phyloP scores from a whole-genome alignment of 2,329 filamentous ascomycete species.

The Stemphylium beticola region DNA sequence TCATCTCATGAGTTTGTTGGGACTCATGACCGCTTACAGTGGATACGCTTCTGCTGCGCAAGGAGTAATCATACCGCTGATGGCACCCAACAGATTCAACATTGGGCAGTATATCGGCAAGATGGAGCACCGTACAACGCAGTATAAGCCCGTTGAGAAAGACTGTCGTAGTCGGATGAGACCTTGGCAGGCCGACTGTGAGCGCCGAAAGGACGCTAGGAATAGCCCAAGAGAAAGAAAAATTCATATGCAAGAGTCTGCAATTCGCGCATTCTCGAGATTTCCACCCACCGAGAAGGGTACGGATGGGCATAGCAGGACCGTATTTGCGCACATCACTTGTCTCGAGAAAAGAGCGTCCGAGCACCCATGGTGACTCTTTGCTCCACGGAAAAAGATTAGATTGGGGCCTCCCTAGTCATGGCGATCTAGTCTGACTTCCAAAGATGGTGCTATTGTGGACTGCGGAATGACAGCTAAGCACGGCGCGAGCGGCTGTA shows the following conservation, averaged over 20 bases:
- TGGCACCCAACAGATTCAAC: background rate
- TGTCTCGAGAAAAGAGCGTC: background rate
- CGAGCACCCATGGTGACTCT: background rate
- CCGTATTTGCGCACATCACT: background rate
- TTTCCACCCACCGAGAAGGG: background rate
- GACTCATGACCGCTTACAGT: background rate
- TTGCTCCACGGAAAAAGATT: background rate
- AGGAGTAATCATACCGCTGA: background rate
- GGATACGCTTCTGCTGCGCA: background rate
- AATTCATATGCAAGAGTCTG: background rate
- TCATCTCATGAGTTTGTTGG: background rate
- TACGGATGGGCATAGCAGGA: background rate
- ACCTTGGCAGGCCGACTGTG: background rate
- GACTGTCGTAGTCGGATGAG: background rate
- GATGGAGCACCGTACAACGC: background rate
- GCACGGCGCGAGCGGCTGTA: constrained; percentile 5
- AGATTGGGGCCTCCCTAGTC: background rate
- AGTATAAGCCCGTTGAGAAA: background rate
- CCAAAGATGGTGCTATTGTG: background rate
- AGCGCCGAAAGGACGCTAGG: background rate
- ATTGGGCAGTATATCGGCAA: background rate
- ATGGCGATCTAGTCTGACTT: background rate
- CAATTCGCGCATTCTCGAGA: background rate
- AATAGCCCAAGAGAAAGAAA: background rate
- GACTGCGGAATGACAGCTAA: constrained; percentile 1